Percentiles rank a stretch among this genome's conserved stretches.
Evolutionary conservation across 1,284 basidiomycete species (phyloP).

Genomic region (Golubevia pallescens): DNA sequence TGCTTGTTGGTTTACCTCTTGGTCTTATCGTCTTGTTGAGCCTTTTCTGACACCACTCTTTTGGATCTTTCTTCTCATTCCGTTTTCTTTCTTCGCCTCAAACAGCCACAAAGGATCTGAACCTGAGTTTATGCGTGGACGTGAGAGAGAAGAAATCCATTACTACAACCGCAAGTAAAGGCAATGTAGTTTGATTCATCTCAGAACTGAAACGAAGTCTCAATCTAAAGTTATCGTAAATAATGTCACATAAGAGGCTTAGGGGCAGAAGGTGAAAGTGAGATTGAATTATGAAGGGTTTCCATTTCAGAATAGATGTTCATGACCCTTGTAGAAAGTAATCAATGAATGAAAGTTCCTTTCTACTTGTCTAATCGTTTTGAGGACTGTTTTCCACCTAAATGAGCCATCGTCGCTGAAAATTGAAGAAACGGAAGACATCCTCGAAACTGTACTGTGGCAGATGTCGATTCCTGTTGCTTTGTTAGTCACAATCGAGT

Average conservation of each 20-base stretch:
- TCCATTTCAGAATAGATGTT: no score
- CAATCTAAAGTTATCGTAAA: slow-evolving; percentile 1
- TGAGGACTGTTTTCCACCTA: no score
- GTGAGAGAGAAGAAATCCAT: slow-evolving; percentile 56
- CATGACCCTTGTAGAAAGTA: no score
- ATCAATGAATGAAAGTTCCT: no score
- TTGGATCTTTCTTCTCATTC: neutral
- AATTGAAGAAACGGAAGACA: no score
- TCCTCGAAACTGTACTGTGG: no score
- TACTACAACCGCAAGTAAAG: slow-evolving; percentile 13
- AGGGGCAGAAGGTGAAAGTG: neutral
- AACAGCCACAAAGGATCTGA: slow-evolving; percentile 41
- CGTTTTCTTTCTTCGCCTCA: slow-evolving; percentile 9
- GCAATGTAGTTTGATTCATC: neutral
- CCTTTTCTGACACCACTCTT: neutral
- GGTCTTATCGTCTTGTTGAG: neutral
- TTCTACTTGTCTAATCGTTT: no score
- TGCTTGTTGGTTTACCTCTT: neutral
- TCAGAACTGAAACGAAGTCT: neutral
- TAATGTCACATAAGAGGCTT: neutral
- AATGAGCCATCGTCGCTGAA: no score
- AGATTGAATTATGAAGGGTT: no score
- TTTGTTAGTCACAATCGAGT: no score
- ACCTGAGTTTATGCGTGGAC: slow-evolving; percentile 54
- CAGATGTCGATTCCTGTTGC: no score